Evolutionary conservation across 2,329 filamentous ascomycete genomes (phyloP).

Genomic region (Nothophoma quercina): DNA sequence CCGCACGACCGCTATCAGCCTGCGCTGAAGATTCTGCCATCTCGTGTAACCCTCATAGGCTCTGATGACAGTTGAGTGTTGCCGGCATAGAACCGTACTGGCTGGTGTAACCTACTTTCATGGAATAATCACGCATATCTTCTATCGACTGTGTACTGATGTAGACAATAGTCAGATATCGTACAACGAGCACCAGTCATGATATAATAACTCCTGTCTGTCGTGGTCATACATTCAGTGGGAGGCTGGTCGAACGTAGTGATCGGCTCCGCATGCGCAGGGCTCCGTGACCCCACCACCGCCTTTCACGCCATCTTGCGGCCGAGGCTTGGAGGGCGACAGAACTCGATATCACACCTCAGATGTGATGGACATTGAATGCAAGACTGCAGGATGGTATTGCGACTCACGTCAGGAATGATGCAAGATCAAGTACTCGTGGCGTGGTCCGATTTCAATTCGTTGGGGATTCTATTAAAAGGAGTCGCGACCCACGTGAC

Average conservation of each 20-base stretch:
- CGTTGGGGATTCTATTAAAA: slow-evolving; percentile 1
- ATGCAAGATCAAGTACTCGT: neutral
- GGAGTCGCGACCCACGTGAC: neutral
- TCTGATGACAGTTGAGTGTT: neutral
- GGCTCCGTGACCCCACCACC: neutral
- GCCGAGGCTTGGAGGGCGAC: slow-evolving; percentile 4
- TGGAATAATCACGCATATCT: neutral
- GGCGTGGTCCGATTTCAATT: neutral
- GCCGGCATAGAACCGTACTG: neutral
- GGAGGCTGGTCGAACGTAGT: neutral
- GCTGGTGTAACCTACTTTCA: neutral
- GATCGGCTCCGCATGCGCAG: slow-evolving; percentile 9
- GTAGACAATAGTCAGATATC: neutral
- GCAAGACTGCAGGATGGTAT: neutral
- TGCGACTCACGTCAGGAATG: neutral
- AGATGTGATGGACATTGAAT: neutral
- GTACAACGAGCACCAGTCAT: too few relatives aligned
- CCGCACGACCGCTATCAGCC: neutral
- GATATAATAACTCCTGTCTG: too few relatives aligned
- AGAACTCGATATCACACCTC: neutral
- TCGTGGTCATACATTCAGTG: neutral
- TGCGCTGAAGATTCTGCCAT: neutral
- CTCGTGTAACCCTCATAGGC: neutral
- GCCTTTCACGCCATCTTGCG: slow-evolving; percentile 2
- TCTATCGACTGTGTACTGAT: neutral